Evolutionary conservation across 2,329 filamentous ascomycete genomes (phyloP).

Genomic region (Xylariaceae sp.): DNA sequence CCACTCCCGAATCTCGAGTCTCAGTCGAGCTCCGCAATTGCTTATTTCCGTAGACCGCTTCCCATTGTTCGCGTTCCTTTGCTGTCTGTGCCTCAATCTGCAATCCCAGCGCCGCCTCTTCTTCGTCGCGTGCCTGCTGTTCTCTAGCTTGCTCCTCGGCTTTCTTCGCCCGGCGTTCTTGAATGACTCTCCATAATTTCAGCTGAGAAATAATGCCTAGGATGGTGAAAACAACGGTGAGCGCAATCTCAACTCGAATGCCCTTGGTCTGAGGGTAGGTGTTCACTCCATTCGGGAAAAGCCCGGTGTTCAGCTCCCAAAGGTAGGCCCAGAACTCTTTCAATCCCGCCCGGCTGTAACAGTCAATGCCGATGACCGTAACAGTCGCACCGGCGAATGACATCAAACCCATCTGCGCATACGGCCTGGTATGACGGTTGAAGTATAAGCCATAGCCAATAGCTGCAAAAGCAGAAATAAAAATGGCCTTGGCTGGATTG

Average conservation of each 20-base stretch:
- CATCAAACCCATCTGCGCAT: conserved; percentile 69
- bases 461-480: conserved; percentile 68
- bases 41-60: conserved; percentile 63
- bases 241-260: conserved; percentile 78
- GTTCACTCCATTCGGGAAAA: conserved; percentile 70
- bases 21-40: conserved; percentile 31
- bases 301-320: conserved; percentile 72
- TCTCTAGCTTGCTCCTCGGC: conserved; percentile 46
- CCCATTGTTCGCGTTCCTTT: conserved; percentile 65
- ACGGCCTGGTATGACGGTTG: conserved; percentile 69
- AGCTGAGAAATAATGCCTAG: conserved; percentile 78
- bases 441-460: conserved; percentile 70
- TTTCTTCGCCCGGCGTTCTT: conserved; percentile 52
- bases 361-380: conserved; percentile 79
- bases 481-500: conserved; percentile 59
- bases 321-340: conserved; percentile 97
- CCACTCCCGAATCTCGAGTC: conserved; percentile 48
- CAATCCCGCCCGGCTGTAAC: conserved; percentile 79
- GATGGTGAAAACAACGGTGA: conserved; percentile 66
- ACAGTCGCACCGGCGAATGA: conserved; percentile 78
- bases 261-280: conserved; percentile 84
- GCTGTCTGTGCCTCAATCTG: conserved; percentile 58
- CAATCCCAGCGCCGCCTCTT: conserved; percentile 64
- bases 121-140: conserved; percentile 43
- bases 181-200: conserved; percentile 77